phyloP scores from a whole-genome alignment of 345 rosid genomes.

The Raphanus raphanistrum region DNA sequence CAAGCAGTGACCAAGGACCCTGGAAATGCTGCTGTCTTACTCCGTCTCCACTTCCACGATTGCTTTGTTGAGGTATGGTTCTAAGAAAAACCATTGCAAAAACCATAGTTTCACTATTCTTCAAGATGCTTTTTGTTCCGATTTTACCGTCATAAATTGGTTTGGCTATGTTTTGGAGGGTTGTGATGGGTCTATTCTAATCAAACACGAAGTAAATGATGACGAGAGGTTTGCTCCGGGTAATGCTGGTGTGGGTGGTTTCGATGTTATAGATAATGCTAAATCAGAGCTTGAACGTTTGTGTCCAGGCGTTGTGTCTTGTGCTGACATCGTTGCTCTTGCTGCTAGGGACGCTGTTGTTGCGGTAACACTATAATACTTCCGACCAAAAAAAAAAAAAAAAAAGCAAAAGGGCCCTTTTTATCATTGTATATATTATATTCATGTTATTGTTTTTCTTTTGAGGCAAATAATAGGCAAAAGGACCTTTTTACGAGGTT shows the following conservation, averaged over 20 bases:
- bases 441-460: not conserved
- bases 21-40: constrained; percentile 42
- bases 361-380: constrained; percentile 39
- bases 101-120: not conserved
- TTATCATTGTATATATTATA: too few relatives aligned
- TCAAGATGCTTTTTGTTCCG: not conserved
- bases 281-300: constrained; percentile 47
- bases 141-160: not conserved
- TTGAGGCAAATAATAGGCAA: constrained; percentile 22
- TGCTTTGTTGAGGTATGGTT: constrained; percentile 59
- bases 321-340: constrained; percentile 59
- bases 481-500: constrained; percentile 53
- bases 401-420: not conserved
- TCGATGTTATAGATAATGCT: constrained; percentile 48
- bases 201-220: constrained; percentile 32
- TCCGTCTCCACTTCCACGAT: constrained; percentile 49
- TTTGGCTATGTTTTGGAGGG: constrained; percentile 43
- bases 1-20: constrained; percentile 39
- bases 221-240: constrained; percentile 46
- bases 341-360: constrained; percentile 60
- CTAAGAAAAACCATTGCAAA: not conserved
- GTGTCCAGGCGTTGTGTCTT: constrained; percentile 67
- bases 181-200: constrained; percentile 65
- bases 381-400: not conserved
- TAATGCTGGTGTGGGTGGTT: constrained; percentile 49